phyloP scores from a whole-genome alignment of 1,139 yeast species.

The Taphrina communis region DNA sequence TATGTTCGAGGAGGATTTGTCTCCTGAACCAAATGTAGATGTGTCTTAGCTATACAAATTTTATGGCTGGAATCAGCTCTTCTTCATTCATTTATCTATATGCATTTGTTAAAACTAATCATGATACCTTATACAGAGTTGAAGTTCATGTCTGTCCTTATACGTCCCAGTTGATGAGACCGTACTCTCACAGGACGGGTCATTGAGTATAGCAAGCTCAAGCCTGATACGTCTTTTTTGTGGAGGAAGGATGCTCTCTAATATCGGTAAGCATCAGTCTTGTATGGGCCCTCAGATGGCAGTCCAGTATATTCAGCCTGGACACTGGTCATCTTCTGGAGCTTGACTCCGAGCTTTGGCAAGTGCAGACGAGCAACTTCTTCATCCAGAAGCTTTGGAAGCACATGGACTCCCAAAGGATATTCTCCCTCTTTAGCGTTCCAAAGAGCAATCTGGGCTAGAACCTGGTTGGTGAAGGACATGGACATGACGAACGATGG shows the following conservation, averaged over 20 bases:
- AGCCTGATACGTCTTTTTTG: too few relatives aligned
- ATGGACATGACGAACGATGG: conserved; percentile 99
- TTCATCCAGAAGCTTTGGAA: conserved; percentile 99
- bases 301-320: conserved; percentile 97
- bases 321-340: conserved; percentile 73
- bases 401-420: conserved; percentile 93
- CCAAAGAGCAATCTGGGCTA: conserved; percentile 98
- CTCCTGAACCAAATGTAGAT: too few relatives aligned
- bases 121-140: neutral
- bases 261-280: conserved; percentile 98
- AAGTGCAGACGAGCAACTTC: conserved; percentile 98
- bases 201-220: too few relatives aligned
- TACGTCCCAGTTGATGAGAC: conserved; percentile 8
- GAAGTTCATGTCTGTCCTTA: conserved; percentile 9
- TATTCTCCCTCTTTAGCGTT: conserved; percentile 82
- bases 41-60: too few relatives aligned
- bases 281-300: conserved; percentile 95
- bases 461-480: conserved; percentile 99
- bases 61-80: too few relatives aligned
- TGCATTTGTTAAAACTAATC: neutral
- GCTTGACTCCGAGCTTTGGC: conserved; percentile 90
- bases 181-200: neutral
- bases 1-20: too few relatives aligned
- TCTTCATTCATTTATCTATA: neutral
- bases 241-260: conserved; percentile 53